Evolutionary conservation across 1,284 basidiomycete genomes (phyloP).

Genomic region (Leccinum subrobustum): DNA sequence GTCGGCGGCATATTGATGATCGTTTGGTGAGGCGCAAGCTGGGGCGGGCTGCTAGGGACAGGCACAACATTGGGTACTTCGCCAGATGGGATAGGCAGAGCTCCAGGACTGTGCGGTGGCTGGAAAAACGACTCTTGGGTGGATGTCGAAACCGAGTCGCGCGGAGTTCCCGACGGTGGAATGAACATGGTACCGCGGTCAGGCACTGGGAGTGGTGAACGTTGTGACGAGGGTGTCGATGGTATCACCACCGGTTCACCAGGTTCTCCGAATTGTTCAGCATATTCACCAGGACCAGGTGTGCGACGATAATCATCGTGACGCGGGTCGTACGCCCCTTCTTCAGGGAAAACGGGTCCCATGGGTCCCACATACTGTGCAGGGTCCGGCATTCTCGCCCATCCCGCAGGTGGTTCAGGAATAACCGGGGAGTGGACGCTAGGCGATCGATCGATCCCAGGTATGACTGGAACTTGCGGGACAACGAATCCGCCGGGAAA

Average conservation of each 20-base stretch:
- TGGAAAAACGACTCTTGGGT: constrained; percentile 25
- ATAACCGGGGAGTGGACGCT: constrained; percentile 23
- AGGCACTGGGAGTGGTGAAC: constrained; percentile 25
- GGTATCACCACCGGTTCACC: constrained; percentile 28
- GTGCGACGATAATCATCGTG: constrained; percentile 1
- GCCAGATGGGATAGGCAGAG: constrained; percentile 10
- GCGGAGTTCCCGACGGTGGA: constrained; percentile 11
- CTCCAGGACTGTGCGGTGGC: constrained; percentile 18
- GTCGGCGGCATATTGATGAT: constrained; percentile 16
- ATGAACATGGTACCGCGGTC: constrained; percentile 17
- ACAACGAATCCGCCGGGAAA: constrained; percentile 33
- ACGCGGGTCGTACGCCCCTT: constrained; percentile 10
- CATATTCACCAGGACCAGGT: too few relatives aligned
- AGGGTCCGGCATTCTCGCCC: constrained; percentile 32
- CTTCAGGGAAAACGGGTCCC: constrained; percentile 23
- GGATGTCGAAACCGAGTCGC: constrained; percentile 27
- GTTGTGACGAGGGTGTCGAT: constrained; percentile 16
- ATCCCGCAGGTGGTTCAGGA: constrained; percentile 18
- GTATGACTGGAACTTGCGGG: constrained; percentile 28
- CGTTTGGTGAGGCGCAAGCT: not conserved
- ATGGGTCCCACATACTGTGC: constrained; percentile 6
- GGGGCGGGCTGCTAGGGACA: constrained; percentile 9
- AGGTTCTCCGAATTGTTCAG: constrained; percentile 2
- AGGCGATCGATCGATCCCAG: constrained; percentile 18
- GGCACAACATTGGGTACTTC: constrained; percentile 21